Evolutionary conservation across 345 rosid genomes (phyloP).

Genomic region (Chamaenerion angustifolium): DNA sequence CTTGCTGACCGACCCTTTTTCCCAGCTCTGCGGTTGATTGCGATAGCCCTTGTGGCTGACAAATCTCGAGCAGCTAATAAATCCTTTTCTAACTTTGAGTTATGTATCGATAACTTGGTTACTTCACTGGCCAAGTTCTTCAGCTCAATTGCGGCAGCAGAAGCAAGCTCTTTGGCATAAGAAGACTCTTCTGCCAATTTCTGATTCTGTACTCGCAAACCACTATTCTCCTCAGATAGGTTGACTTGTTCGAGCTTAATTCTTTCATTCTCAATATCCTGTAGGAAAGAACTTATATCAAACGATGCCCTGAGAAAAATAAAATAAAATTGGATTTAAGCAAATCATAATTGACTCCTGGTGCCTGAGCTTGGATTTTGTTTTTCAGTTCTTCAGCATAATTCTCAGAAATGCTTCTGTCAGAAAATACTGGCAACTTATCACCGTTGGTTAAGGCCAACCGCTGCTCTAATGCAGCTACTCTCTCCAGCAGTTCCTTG

Average conservation of each 20-base stretch:
- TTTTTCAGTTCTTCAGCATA: conserved; percentile 50
- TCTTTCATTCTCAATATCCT: conserved; percentile 79
- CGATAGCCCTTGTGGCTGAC: conserved; percentile 57
- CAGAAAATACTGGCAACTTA: conserved; percentile 29
- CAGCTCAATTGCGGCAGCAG: conserved; percentile 98
- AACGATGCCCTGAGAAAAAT: neutral
- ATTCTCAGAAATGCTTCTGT: conserved; percentile 29
- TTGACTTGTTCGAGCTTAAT: conserved; percentile 73
- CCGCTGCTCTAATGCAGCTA: conserved; percentile 52
- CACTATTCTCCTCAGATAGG: conserved; percentile 84
- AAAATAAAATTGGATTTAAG: too few species aligned
- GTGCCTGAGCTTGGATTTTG: conserved; percentile 70
- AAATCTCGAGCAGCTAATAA: conserved; percentile 57
- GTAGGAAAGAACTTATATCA: conserved; percentile 4
- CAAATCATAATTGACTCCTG: too few species aligned
- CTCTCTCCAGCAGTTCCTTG: conserved; percentile 68
- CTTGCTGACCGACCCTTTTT: conserved; percentile 70
- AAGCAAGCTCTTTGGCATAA: conserved; percentile 90
- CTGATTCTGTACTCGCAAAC: conserved; percentile 70
- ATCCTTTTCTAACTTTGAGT: conserved; percentile 74
- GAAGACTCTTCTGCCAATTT: conserved; percentile 93
- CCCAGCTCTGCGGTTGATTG: conserved; percentile 55
- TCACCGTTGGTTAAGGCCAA: conserved; percentile 38
- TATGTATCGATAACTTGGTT: conserved; percentile 72
- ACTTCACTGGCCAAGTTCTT: conserved; percentile 93